Percentiles rank a stretch among this genome's conserved stretches.
These are phyloP conservation scores for Aspergillus neotritici DNA, from an alignment of 2,329 filamentous ascomycete genomes.

Conservation along the genomic window DNA sequence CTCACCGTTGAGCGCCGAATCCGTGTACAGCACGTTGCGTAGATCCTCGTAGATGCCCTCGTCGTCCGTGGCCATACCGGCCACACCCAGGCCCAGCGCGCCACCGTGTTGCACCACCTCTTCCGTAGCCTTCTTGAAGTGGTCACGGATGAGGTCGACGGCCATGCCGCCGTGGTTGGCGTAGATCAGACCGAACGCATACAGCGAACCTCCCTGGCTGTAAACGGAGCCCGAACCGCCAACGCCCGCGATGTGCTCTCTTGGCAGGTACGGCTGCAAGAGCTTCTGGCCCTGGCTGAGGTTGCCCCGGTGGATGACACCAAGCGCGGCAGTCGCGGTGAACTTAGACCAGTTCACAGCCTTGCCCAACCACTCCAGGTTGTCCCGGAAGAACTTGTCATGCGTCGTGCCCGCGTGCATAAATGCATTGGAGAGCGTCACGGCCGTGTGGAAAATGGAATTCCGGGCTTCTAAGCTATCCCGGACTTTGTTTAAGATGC, in stretches of 20 bases:
- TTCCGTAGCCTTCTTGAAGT: conserved; percentile 46
- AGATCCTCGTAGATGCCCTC: conserved; percentile 87
- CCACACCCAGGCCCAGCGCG: conserved; percentile 89
- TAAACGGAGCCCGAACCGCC: conserved; percentile 81
- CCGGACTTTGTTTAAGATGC: conserved; percentile 90
- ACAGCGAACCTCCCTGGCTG: conserved; percentile 91
- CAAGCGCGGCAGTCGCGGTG: conserved; percentile 89
- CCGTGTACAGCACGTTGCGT: conserved; percentile 79
- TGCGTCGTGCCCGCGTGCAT: conserved; percentile 99
- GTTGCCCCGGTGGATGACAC: conserved; percentile 95
- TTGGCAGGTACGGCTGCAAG: conserved; percentile 87
- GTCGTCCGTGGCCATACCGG: conserved; percentile 93
- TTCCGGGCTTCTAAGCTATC: conserved; percentile 94
- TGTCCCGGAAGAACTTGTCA: conserved; percentile 97
- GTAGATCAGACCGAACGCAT: conserved; percentile 92
- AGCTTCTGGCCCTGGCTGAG: conserved; percentile 88
- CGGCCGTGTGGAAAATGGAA: conserved; percentile 96
- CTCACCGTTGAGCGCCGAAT: conserved; percentile 94
- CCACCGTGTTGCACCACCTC: conserved; percentile 97
- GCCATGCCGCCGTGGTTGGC: conserved; percentile 95
- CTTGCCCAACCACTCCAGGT: conserved; percentile 95
- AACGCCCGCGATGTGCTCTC: conserved; percentile 54
- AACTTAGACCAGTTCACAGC: conserved; percentile 99
- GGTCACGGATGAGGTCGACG: conserved; percentile 43
- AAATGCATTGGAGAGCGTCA: conserved; percentile 96